Percentiles rank a stretch among this genome's conserved stretches.
phyloP scores from a whole-genome alignment of 108 stramenopile genomes.

The Fragilaria radians region DNA sequence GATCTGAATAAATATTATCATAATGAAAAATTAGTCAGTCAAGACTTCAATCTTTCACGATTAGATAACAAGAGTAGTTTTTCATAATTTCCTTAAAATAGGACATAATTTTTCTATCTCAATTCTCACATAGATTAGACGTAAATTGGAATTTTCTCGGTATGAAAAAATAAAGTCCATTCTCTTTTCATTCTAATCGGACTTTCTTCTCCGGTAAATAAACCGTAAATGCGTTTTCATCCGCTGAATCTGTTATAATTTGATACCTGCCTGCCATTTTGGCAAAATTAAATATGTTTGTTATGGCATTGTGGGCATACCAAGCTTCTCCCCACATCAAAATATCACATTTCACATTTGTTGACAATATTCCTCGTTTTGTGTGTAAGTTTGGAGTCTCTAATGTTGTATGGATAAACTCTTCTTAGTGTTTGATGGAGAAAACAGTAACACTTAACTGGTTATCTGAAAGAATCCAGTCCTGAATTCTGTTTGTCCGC shows the following conservation, averaged over 20 bases:
- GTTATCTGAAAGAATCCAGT: slow-evolving; percentile 23
- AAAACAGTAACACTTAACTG: slow-evolving; percentile 25
- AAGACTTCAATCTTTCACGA: too few relatives aligned
- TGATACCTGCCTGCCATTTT: not conserved
- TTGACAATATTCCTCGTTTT: slow-evolving; percentile 6
- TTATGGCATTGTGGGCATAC: slow-evolving; percentile 12
- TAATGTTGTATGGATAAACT: not conserved
- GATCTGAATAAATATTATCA: too few relatives aligned
- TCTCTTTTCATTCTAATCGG: not conserved
- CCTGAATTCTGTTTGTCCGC: not conserved
- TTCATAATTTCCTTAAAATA: too few relatives aligned
- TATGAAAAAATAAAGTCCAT: not conserved
- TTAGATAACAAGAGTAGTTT: too few relatives aligned
- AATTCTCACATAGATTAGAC: too few relatives aligned
- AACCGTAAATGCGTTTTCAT: not conserved
- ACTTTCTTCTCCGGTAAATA: too few relatives aligned
- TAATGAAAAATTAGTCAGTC: too few relatives aligned
- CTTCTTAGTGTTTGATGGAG: slow-evolving; percentile 8
- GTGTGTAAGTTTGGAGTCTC: slow-evolving; percentile 1
- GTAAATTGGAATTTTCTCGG: too few relatives aligned
- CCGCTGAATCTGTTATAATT: slow-evolving; percentile 2
- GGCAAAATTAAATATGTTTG: slow-evolving; percentile 23
- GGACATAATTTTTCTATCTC: too few relatives aligned
- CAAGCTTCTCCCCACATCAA: not conserved
- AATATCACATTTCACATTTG: slow-evolving; percentile 9